These are phyloP conservation scores for Phaeodactylum tricornutum DNA, from an alignment of 108 stramenopile species.

Conservation along the genomic window DNA sequence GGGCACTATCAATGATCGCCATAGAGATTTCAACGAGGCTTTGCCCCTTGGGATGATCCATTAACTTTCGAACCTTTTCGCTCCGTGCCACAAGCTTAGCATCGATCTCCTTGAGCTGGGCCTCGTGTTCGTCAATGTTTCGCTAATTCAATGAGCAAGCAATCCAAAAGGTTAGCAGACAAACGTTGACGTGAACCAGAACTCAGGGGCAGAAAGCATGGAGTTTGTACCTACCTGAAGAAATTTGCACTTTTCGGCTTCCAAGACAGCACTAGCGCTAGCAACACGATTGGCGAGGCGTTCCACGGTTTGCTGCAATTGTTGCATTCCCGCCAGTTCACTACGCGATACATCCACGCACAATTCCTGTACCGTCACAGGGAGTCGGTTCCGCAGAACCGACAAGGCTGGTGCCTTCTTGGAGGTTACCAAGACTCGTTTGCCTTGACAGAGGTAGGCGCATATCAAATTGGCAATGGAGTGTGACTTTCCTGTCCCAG, in stretches of 20 bases:
- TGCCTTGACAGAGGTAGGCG: conserved; percentile 43
- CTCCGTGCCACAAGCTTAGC: conserved; percentile 6
- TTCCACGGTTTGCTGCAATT: conserved; percentile 53
- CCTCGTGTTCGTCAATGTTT: no score
- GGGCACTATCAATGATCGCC: conserved; percentile 18
- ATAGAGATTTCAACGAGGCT: conserved; percentile 14
- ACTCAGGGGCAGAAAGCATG: no score
- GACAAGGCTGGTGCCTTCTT: conserved; percentile 46
- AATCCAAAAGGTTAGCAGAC: neutral
- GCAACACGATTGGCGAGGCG: conserved; percentile 39
- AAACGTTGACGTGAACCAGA: no score
- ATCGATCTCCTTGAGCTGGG: conserved; percentile 20
- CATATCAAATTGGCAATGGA: conserved; percentile 54
- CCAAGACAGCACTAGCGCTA: conserved; percentile 16
- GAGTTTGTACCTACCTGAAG: conserved; percentile 20
- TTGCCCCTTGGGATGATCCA: conserved; percentile 17
- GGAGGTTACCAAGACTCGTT: conserved; percentile 48
- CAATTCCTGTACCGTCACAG: conserved; percentile 32
- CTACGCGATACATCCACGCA: conserved; percentile 37
- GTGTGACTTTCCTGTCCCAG: conserved; percentile 34
- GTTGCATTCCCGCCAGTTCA: conserved; percentile 33
- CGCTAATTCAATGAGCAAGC: no score
- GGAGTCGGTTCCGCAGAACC: conserved; percentile 39
- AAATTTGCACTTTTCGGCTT: conserved; percentile 18
- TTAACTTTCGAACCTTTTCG: conserved; percentile 12